Conservation (phyloP, 371 early-diverging fungal species). For the Mortierella sp. region DNA sequence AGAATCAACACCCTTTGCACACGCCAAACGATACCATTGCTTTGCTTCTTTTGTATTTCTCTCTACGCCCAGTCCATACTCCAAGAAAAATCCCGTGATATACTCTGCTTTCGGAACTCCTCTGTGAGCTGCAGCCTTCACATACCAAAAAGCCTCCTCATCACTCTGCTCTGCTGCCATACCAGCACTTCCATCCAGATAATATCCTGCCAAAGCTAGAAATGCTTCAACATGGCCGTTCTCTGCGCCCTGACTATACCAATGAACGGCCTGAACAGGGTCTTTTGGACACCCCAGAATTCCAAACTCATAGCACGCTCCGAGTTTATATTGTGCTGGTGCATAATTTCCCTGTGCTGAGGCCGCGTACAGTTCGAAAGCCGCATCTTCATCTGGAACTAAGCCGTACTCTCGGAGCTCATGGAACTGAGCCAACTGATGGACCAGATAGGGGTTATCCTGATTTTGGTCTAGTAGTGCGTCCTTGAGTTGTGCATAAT, state of each 20-base stretch:
- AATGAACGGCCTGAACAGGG: constrained; percentile 47
- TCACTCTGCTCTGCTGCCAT: constrained; percentile 48
- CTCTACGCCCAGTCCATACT: constrained; percentile 45
- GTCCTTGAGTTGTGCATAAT: constrained; percentile 54
- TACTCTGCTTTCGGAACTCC: constrained; percentile 55
- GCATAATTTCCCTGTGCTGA: constrained; percentile 54
- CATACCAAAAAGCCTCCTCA: constrained; percentile 44
- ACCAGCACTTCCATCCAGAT: constrained; percentile 52
- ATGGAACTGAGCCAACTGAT: constrained; percentile 55
- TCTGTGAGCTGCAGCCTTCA: constrained; percentile 40
- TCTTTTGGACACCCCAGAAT: constrained; percentile 38
- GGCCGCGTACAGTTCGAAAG: constrained; percentile 52
- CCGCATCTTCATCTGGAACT: constrained; percentile 54
- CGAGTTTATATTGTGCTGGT: constrained; percentile 52
- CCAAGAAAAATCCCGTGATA: constrained; percentile 53
- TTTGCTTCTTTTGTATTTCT: constrained; percentile 33
- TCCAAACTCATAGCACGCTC: constrained; percentile 54
- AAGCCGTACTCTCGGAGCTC: constrained; percentile 49
- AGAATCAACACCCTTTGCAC: constrained; percentile 51
- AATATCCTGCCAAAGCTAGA: constrained; percentile 50
- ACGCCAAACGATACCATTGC: constrained; percentile 51
- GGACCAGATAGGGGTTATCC: constrained; percentile 45
- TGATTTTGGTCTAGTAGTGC: constrained; percentile 40
- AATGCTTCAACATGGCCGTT: constrained; percentile 53
- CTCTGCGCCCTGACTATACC: constrained; percentile 48